Evolutionary conservation across 805 yeast species (phyloP), one percentile per base, ranked within the genome.

Genomic region (Blastobotrys chiropterorum): DNA sequence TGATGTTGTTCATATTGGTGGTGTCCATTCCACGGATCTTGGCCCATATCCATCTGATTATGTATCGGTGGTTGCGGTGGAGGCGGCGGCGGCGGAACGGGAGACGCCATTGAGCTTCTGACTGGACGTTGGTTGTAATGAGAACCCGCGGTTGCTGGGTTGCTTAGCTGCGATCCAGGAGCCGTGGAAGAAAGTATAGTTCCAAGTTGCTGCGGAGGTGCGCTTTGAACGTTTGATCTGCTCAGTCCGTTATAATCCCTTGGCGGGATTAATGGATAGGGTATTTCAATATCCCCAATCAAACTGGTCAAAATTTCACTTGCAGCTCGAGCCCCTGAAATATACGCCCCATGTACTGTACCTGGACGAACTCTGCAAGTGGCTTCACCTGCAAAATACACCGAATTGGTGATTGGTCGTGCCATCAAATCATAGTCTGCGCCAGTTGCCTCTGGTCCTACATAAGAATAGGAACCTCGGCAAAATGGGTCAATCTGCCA

Each of bases 401-500:
- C 55, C 17, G 67, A 61, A 22, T 65, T 59, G 40, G 62, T 65
- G 1, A 70, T 66, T 1, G 75, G 73, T 16, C 70, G 58, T 1
- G 74, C 74, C 41, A 72, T 57, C 8, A 62, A 51, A 45, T 72
- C 75, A 51, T 69, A 73, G 51, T 72, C 76, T 0, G 67, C 72
- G 2, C 69, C 72, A 1, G 72, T 67, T n/a, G 73, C 75, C 21
- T 70, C 73, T 7, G 62, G 59, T 2, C 75, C 76, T 13, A 72
- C 71, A 51, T 70, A 72, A 8, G 75, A 71, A 66, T 88, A 92
- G 0, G 96, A 82, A 2, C 98, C 98, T 51, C 86, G 69, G 2
- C 87, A 76, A 62, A 75, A 87, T 0, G 89, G 88, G 59, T 90
- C 95, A 1, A 65, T 63, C 1, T 95, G 84, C 98, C 98, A 92